Percentiles rank a stretch among this genome's conserved stretches.
phyloP scores from a whole-genome alignment of 768 basidiomycete genomes.

The Russula compacta region DNA sequence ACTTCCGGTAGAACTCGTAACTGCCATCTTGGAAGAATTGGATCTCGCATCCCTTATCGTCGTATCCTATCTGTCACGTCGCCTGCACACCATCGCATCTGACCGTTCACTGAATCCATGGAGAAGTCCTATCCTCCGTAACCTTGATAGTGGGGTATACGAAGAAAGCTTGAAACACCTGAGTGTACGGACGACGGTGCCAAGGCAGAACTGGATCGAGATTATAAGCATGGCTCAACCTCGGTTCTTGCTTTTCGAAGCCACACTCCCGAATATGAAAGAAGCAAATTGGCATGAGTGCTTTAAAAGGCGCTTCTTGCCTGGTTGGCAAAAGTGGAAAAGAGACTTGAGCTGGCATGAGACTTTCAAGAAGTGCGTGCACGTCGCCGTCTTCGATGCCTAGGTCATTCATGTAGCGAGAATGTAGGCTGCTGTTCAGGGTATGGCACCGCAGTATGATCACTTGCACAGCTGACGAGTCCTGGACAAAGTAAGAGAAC shows the following conservation, averaged over 20 bases:
- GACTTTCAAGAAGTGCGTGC: constrained; percentile 53
- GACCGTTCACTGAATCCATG: constrained; percentile 66
- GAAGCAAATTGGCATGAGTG: constrained; percentile 67
- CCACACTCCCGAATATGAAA: constrained; percentile 59
- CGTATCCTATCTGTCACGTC: constrained; percentile 51
- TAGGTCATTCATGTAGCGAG: constrained; percentile 11
- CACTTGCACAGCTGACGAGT: constrained; percentile 68
- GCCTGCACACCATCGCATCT: constrained; percentile 47
- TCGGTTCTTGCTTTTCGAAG: constrained; percentile 54
- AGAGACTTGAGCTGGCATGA: constrained; percentile 55
- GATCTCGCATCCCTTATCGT: constrained; percentile 51
- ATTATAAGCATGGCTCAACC: constrained; percentile 56
- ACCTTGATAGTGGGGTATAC: constrained; percentile 39
- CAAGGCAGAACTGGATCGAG: constrained; percentile 74
- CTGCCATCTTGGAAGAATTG: constrained; percentile 60
- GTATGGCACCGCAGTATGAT: constrained; percentile 61
- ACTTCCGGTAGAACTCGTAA: constrained; percentile 71
- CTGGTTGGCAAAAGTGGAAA: constrained; percentile 68
- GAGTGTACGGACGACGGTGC: constrained; percentile 53
- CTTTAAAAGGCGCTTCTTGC: constrained; percentile 62
- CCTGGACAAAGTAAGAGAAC: constrained; percentile 63
- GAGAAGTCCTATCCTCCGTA: constrained; percentile 59
- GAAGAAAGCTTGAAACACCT: constrained; percentile 47
- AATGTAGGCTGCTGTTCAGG: constrained; percentile 46
- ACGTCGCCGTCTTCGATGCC: constrained; percentile 3